Evolutionary conservation across 805 yeast genomes (phyloP).

Genomic region (Pichia pseudocactophila): DNA sequence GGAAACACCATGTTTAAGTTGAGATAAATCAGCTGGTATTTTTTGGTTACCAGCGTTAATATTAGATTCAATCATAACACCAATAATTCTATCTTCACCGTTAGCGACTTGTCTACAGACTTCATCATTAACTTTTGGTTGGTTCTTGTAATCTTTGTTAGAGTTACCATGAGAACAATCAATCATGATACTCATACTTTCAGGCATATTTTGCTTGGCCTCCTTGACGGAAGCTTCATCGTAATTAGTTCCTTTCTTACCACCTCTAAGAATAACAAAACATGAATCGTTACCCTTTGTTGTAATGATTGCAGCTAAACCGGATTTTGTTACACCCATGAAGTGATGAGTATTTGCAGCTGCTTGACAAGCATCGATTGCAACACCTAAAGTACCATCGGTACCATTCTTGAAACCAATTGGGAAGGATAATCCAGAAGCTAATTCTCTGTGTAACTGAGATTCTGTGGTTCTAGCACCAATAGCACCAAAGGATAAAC

Average conservation of each 20-base stretch:
- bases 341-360: conserved; percentile 91
- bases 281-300: conserved; percentile 94
- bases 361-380: conserved; percentile 89
- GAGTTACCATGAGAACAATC: conserved; percentile 99
- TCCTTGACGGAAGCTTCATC: conserved; percentile 70
- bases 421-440: conserved; percentile 98
- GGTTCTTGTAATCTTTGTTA: conserved; percentile 86
- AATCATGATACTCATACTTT: conserved; percentile 64
- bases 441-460: conserved; percentile 93
- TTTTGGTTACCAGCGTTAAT: conserved; percentile 87
- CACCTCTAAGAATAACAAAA: conserved; percentile 93
- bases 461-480: conserved; percentile 99
- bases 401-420: conserved; percentile 98
- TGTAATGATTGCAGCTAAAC: conserved; percentile 91
- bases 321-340: conserved; percentile 95
- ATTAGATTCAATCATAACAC: conserved; percentile 93
- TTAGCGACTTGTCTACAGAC: conserved; percentile 74
- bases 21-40: conserved; percentile 52
- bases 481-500: conserved; percentile 91
- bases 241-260: conserved; percentile 88
- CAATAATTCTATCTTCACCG: conserved; percentile 78
- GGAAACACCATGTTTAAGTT: conserved; percentile 85
- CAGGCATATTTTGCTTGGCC: conserved; percentile 53
- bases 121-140: conserved; percentile 79
- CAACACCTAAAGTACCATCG: conserved; percentile 88